These are phyloP conservation scores for Puccinia horiana DNA, from an alignment of 1,284 basidiomycete species.

Conservation along the genomic window DNA sequence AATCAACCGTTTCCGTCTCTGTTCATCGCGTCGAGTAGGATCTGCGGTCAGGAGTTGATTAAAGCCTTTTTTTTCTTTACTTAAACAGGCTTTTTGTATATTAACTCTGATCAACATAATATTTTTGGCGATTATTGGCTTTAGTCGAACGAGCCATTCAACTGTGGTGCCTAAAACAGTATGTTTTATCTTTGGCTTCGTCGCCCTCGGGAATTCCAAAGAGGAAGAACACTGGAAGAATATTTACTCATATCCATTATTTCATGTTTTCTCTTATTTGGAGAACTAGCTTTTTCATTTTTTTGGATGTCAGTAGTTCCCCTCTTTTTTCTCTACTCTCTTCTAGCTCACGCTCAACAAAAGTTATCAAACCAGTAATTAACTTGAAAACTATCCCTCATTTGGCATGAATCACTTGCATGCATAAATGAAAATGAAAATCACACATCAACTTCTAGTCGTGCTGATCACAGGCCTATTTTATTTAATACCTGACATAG, in stretches of 20 bases:
- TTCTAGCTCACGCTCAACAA: background rate
- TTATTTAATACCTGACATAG: constrained; percentile 44
- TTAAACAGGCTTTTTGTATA: constrained; percentile 30
- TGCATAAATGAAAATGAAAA: too few relatives aligned
- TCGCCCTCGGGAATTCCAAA: too few relatives aligned
- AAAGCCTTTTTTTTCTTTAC: constrained; percentile 6
- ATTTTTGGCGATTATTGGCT: constrained; percentile 18
- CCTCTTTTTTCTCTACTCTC: background rate
- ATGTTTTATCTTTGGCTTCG: background rate
- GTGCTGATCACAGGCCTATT: constrained; percentile 30
- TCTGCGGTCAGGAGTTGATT: background rate
- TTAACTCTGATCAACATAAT: constrained; percentile 18
- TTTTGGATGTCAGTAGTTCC: constrained; percentile 33
- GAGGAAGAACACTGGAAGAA: background rate
- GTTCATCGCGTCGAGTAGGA: background rate
- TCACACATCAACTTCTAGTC: background rate
- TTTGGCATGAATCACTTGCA: background rate
- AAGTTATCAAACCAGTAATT: background rate
- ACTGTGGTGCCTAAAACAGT: constrained; percentile 39
- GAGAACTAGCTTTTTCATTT: constrained; percentile 47
- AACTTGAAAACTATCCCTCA: background rate
- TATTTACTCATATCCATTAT: background rate
- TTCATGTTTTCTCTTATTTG: background rate
- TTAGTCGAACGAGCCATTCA: constrained; percentile 27
- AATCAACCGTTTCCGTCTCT: background rate